These are phyloP conservation scores for Phytopythium boreale DNA, from an alignment of 352 stramenopile genomes.

Conservation along the genomic window DNA sequence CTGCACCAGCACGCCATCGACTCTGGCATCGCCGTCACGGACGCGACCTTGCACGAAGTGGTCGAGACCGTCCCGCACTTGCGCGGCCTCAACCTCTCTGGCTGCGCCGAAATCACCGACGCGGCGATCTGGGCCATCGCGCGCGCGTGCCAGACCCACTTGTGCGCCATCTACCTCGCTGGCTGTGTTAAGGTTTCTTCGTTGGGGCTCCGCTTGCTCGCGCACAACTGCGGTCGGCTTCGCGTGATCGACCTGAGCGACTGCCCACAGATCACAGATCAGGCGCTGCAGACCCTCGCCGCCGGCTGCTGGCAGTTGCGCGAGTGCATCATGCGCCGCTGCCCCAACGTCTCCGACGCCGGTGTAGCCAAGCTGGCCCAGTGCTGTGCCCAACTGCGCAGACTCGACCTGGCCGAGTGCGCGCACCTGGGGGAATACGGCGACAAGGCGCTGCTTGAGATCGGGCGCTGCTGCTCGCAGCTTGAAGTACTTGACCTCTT, in stretches of 20 bases:
- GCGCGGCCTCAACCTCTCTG: conserved; percentile 55
- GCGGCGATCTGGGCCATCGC: conserved; percentile 86
- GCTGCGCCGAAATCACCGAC: conserved; percentile 83
- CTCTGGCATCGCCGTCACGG: conserved; percentile 81
- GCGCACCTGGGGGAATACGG: conserved; percentile 89
- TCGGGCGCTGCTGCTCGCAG: conserved; percentile 78
- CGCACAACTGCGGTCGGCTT: conserved; percentile 82
- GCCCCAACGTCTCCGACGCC: conserved; percentile 72
- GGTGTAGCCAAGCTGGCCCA: conserved; percentile 87
- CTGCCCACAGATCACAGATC: conserved; percentile 84
- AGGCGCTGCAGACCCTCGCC: conserved; percentile 79
- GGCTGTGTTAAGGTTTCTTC: conserved; percentile 83
- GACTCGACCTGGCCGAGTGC: conserved; percentile 87
- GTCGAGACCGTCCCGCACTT: conserved; percentile 70
- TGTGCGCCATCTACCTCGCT: conserved; percentile 78
- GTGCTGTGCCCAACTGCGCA: conserved; percentile 73
- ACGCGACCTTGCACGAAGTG: conserved; percentile 90
- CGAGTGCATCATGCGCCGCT: conserved; percentile 81
- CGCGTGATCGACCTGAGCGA: conserved; percentile 80
- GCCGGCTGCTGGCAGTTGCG: conserved; percentile 86
- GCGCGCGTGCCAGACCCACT: conserved; percentile 48
- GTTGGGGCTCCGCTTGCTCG: conserved; percentile 85
- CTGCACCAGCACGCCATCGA: conserved; percentile 86
- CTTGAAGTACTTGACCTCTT: conserved; percentile 82
- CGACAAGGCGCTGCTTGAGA: conserved; percentile 88